Evolutionary conservation across 768 basidiomycete species (phyloP).

Genomic region (Asterophora lycoperdoides): DNA sequence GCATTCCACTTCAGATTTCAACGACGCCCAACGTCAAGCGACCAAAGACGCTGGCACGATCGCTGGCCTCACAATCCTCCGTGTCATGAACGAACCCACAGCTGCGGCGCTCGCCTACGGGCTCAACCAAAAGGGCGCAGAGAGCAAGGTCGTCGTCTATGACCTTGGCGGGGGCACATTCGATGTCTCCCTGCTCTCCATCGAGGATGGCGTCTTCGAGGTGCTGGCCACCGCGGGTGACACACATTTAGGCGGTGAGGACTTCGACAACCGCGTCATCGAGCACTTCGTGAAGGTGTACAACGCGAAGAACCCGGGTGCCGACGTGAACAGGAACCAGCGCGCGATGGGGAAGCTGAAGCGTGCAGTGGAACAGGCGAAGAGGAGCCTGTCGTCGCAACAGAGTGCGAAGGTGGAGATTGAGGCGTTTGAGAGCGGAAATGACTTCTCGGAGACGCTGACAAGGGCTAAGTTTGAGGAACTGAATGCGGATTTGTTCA

Average conservation of each 20-base stretch:
- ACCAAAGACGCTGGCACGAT: slow-evolving; percentile 67
- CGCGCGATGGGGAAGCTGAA: slow-evolving; percentile 68
- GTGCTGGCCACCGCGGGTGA: slow-evolving; percentile 70
- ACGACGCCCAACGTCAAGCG: slow-evolving; percentile 58
- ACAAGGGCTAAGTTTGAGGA: slow-evolving; percentile 86
- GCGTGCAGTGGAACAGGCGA: slow-evolving; percentile 70
- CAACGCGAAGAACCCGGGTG: slow-evolving; percentile 58
- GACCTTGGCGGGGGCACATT: slow-evolving; percentile 73
- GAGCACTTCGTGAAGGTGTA: slow-evolving; percentile 67
- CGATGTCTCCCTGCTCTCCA: slow-evolving; percentile 66
- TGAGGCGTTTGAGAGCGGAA: slow-evolving; percentile 65
- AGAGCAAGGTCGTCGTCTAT: slow-evolving; percentile 63
- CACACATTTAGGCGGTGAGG: slow-evolving; percentile 71
- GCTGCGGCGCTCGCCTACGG: slow-evolving; percentile 71
- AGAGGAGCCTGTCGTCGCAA: slow-evolving; percentile 56
- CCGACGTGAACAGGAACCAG: slow-evolving; percentile 54
- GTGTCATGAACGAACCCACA: slow-evolving; percentile 68
- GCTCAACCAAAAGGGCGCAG: slow-evolving; percentile 55
- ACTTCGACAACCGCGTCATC: slow-evolving; percentile 68
- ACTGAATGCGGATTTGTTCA: slow-evolving; percentile 78
- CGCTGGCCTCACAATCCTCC: slow-evolving; percentile 59
- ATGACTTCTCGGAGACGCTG: slow-evolving; percentile 75
- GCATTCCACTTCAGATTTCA: slow-evolving; percentile 38
- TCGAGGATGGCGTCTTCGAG: slow-evolving; percentile 68
- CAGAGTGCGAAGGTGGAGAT: slow-evolving; percentile 55